Evolutionary conservation across 495 filamentous ascomycete species (phyloP), one percentile per base, ranked within the genome.

Genomic region (Opeltia flavorubescens): DNA sequence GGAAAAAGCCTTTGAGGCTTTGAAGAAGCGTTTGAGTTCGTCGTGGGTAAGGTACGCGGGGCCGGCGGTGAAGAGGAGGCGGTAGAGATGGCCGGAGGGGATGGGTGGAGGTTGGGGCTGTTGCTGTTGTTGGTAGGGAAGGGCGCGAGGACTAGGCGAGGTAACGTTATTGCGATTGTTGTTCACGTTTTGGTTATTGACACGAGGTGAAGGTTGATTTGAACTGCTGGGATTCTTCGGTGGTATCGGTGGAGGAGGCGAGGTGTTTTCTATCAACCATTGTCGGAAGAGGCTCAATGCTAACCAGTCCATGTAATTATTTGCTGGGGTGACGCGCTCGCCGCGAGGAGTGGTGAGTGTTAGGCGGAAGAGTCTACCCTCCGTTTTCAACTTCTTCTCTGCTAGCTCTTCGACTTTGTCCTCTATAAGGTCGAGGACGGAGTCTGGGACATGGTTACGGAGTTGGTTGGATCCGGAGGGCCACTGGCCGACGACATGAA

Each of bases 401-500:
- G 86, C 82, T 2, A 89, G 68, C 55, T 94, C 86, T 51, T 89
- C 72, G 28, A 84, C 83, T 61, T 94, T 94, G 59, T 94, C 86
- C 57, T 91, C 84, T 49, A 95, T 89, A 13, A 94, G 72, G 46
- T 94, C 87, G 4, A 93, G 67, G 4, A 95, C 85, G 1, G 72
- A 52, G 12, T 79, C 75, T 1, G 86, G 81, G 1, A 89, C 68
- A 44, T 66, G 75, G 28, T 78, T 76, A 34, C 83, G 75, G 34
- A 95, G 75, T 54, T 83, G 81, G n/a, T 76, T 72, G 46, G 84
- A 75, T 11, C 80, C 86, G 0, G 75, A 67, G 1, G 88, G 88
- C 88, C 88, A 95, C 53, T 89, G 84, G 5, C 88, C 88, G 5
- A 95, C 86, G 0, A 95, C 86, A 53, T 95, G 88, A 42, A 93